Base-by-base conservation (phyloP, 2,329 filamentous ascomycete genomes). In the Aspergillus sergii region DNA sequence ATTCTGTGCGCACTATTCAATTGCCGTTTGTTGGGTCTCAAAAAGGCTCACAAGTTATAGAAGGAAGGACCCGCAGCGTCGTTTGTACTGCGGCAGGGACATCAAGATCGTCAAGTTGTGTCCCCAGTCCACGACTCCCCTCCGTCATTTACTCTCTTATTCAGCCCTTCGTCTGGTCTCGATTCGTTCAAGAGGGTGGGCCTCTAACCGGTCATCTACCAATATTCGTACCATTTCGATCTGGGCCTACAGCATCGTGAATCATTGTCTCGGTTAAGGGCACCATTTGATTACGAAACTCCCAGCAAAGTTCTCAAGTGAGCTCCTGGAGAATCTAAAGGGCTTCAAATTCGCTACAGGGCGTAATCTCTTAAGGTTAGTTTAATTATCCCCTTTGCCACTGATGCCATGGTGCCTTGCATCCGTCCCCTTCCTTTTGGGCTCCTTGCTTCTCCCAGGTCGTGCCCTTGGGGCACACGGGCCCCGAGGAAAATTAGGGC, bases 371-470 rank as follows among this genome's bases (percentile, higher is more conserved):
- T 69, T 66, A 69, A 76, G 73, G 73, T 76, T 72, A 71, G 75
- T 71, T 63, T 60, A 60, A 68, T 64, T 68, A 63, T 64, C 63
- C 57, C 68, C 65, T 68, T 66, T 63, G 68, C 70, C 72, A 67
- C 62, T 62, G 62, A 51, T 61, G 66, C 61, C 50, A 46, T 66
- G 63, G 73, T 76, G 74, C 75, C 75, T 77, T 77, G 75, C 75
- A 76, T 76, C 66, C 64, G 64, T 63, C 60, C 64, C 63, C 67
- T 67, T 70, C 63, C 59, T 64, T 68, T 69, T 62, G 55, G 43
- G 46, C 73, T 73, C 75, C 75, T 76, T 76, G 74, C 75, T 72
- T 71, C 53, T 54, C 58, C 63, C 56, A 72, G 63, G 67, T 74
- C 69, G 70, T 75, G 68, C 68, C 62, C 66, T 65, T 65, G 64